Conservation (phyloP, 306 rosid species). For the Elaeagnus macrophylla region DNA sequence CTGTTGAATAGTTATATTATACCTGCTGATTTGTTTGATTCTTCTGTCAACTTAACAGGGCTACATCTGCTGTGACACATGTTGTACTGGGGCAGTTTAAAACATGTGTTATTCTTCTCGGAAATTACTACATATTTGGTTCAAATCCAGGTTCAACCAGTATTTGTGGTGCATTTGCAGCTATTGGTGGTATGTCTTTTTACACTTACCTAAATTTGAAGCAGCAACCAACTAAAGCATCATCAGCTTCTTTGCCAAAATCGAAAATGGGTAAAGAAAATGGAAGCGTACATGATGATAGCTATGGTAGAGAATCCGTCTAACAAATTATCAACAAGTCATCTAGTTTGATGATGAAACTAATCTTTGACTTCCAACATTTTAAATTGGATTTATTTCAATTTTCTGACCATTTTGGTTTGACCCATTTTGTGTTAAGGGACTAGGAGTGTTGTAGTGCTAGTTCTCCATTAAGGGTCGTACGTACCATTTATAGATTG, state of each 20-base stretch:
- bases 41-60: conserved; percentile 40
- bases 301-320: conserved; percentile 63
- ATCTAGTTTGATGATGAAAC: conserved; percentile 12
- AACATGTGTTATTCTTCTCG: conserved; percentile 88
- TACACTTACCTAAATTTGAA: conserved; percentile 77
- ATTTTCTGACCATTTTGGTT: too few species aligned
- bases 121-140: conserved; percentile 71
- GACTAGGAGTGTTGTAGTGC: too few species aligned
- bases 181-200: conserved; percentile 72
- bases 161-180: conserved; percentile 73
- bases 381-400: not conserved
- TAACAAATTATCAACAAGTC: conserved; percentile 21
- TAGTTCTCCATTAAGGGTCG: too few species aligned
- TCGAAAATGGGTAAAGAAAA: conserved; percentile 77
- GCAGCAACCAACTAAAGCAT: conserved; percentile 41
- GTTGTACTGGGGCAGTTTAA: conserved; percentile 96
- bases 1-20: conserved; percentile 1
- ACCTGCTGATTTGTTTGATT: not conserved
- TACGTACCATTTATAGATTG: too few species aligned
- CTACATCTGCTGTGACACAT: conserved; percentile 82
- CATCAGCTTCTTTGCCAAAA: conserved; percentile 48
- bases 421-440: too few species aligned
- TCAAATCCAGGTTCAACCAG: conserved; percentile 80
- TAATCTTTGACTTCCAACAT: conserved; percentile 15
- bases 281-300: conserved; percentile 46